phyloP scores from a whole-genome alignment of 805 yeast genomes.

The Komagataella pseudopastoris region DNA sequence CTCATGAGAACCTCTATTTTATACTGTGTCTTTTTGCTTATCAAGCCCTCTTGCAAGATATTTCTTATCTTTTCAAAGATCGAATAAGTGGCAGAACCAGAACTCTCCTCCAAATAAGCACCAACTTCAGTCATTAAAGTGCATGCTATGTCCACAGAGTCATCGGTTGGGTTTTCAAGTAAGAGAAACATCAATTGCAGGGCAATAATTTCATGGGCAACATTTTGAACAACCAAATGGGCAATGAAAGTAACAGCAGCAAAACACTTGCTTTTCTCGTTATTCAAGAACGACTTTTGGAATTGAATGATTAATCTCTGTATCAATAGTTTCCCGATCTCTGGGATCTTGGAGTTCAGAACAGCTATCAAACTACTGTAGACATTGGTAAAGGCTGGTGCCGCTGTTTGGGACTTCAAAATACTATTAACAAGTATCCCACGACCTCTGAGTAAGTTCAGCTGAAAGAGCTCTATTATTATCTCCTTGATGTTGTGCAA shows the following conservation, averaged over 20 bases:
- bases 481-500: slow-evolving; percentile 31
- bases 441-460: slow-evolving; percentile 46
- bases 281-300: slow-evolving; percentile 33
- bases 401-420: slow-evolving; percentile 36
- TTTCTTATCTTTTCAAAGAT: slow-evolving; percentile 45
- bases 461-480: slow-evolving; percentile 34
- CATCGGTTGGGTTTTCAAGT: slow-evolving; percentile 29
- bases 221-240: slow-evolving; percentile 49
- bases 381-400: slow-evolving; percentile 26
- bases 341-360: slow-evolving; percentile 55
- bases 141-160: slow-evolving; percentile 41
- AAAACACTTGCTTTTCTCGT: slow-evolving; percentile 29
- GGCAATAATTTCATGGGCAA: slow-evolving; percentile 37
- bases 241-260: slow-evolving; percentile 38
- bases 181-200: slow-evolving; percentile 40
- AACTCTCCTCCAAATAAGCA: slow-evolving; percentile 25
- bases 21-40: slow-evolving; percentile 27
- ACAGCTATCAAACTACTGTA: slow-evolving; percentile 47
- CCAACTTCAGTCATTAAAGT: slow-evolving; percentile 42
- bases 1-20: slow-evolving; percentile 39
- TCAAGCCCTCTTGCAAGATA: slow-evolving; percentile 40
- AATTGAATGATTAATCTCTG: slow-evolving; percentile 45
- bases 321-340: slow-evolving; percentile 45
- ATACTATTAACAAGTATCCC: slow-evolving; percentile 48
- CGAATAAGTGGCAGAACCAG: slow-evolving; percentile 29